Percentiles rank a stretch among this genome's conserved stretches.
Evolutionary conservation across 345 rosid genomes (phyloP).

Genomic region (Linum usitatissimum): DNA sequence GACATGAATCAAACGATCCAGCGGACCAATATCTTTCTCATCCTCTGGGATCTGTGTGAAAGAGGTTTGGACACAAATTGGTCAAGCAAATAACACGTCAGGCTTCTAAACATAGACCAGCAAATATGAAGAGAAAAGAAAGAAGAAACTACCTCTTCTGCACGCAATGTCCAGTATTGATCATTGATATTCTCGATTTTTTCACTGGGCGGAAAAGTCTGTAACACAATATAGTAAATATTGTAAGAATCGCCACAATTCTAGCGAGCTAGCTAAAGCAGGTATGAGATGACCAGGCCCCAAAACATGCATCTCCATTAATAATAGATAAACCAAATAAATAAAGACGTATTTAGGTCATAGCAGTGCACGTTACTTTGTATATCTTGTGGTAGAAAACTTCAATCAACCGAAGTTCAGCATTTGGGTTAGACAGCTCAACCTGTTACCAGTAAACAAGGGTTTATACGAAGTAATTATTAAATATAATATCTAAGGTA

Average conservation of each 20-base stretch:
- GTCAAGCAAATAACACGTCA: not conserved
- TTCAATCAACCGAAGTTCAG: conserved; percentile 87
- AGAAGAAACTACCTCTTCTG: conserved; percentile 65
- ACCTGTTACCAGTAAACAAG: conserved; percentile 39
- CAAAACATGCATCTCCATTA: not conserved
- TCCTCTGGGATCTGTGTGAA: conserved; percentile 73
- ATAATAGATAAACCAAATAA: not conserved
- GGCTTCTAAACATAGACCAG: too few relatives aligned
- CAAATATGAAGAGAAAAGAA: not conserved
- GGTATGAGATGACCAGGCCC: not conserved
- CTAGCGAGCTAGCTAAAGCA: too few relatives aligned
- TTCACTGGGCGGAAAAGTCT: conserved; percentile 77
- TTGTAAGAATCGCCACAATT: not conserved
- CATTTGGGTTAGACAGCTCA: conserved; percentile 75
- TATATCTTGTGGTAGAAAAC: conserved; percentile 90
- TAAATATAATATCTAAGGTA: not conserved
- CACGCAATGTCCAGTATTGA: conserved; percentile 92
- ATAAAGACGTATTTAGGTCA: too few relatives aligned
- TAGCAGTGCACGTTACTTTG: conserved; percentile 38
- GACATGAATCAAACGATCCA: conserved; percentile 83
- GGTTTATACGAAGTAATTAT: not conserved
- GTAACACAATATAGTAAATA: conserved; percentile 17
- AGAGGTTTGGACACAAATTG: not conserved
- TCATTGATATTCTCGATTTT: conserved; percentile 92
- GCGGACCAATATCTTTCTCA: conserved; percentile 85